Percentiles rank a stretch among this genome's conserved stretches.
Conservation (phyloP, 2,329 filamentous ascomycete species). For the Aspergillus cejpii region DNA sequence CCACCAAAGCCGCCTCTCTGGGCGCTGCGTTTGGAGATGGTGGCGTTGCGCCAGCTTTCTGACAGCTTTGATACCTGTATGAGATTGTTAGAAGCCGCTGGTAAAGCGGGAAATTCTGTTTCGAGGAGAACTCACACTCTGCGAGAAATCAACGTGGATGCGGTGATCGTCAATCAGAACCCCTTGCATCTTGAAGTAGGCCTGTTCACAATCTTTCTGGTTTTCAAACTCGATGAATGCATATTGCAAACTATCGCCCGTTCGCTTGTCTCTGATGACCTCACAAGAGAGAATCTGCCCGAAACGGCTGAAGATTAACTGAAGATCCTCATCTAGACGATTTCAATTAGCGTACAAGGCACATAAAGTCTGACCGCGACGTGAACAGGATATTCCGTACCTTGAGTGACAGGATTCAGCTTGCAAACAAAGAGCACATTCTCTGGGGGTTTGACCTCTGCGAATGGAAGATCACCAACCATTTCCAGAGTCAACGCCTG, state of each 20-base stretch:
- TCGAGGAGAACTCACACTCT: slow-evolving; percentile 60
- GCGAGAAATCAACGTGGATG: slow-evolving; percentile 97
- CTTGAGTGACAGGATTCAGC: slow-evolving; percentile 86
- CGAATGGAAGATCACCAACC: slow-evolving; percentile 94
- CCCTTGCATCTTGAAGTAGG: slow-evolving; percentile 98
- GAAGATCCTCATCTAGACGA: slow-evolving; percentile 69
- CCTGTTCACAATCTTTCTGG: slow-evolving; percentile 85
- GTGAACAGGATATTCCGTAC: slow-evolving; percentile 27
- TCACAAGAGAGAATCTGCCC: slow-evolving; percentile 93
- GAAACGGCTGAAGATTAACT: slow-evolving; percentile 94
- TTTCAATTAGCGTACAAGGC: slow-evolving; percentile 10
- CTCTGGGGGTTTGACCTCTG: slow-evolving; percentile 93
- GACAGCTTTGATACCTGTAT: slow-evolving; percentile 64
- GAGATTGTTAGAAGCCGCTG: slow-evolving; percentile 17
- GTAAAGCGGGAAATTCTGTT: neutral
- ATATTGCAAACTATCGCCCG: slow-evolving; percentile 91
- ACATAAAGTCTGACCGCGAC: no score
- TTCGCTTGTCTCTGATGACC: slow-evolving; percentile 88
- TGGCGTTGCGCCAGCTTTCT: slow-evolving; percentile 78
- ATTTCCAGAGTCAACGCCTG: slow-evolving; percentile 94
- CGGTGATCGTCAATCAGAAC: slow-evolving; percentile 94
- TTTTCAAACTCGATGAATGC: slow-evolving; percentile 96
- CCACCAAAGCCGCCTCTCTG: slow-evolving; percentile 79
- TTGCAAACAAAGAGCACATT: slow-evolving; percentile 99
- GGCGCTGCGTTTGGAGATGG: slow-evolving; percentile 68